Evolutionary conservation across 495 filamentous ascomycete species (phyloP).

Genomic region (Cercophora scortea): DNA sequence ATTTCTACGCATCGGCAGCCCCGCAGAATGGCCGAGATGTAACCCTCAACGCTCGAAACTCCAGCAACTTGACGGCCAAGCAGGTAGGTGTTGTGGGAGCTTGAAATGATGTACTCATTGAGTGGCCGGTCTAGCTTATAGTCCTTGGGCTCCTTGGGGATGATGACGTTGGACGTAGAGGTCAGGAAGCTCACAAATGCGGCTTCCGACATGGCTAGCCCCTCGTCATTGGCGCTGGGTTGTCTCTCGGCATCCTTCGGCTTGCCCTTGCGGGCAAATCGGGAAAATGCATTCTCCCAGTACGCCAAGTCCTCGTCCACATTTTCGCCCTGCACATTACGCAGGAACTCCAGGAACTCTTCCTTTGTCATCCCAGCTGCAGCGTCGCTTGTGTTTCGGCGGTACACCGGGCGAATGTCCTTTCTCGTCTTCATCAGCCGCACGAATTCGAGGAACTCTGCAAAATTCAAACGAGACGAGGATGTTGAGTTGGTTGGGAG

Average conservation of each 20-base stretch:
- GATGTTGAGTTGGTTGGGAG: constrained; percentile 15
- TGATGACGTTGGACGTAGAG: constrained; percentile 62
- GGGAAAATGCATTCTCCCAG: constrained; percentile 70
- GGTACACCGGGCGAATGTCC: constrained; percentile 69
- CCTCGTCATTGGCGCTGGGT: constrained; percentile 30
- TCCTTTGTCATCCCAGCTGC: constrained; percentile 56
- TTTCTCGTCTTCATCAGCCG: constrained; percentile 70
- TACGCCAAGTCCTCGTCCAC: constrained; percentile 53
- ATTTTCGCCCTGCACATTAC: constrained; percentile 65
- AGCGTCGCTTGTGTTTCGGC: constrained; percentile 38
- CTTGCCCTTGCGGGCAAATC: constrained; percentile 59
- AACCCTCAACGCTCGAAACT: constrained; percentile 85
- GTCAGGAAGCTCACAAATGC: constrained; percentile 70
- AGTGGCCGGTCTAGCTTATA: constrained; percentile 68
- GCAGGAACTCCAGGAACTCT: constrained; percentile 72
- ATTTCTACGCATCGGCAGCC: constrained; percentile 95
- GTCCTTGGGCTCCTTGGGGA: constrained; percentile 47
- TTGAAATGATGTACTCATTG: constrained; percentile 97
- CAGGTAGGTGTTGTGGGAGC: constrained; percentile 97
- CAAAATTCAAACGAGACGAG: constrained; percentile 59
- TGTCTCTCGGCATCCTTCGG: constrained; percentile 37
- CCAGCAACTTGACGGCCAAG: constrained; percentile 83
- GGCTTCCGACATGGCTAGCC: constrained; percentile 58
- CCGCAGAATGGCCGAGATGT: constrained; percentile 79
- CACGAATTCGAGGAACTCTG: constrained; percentile 76